These are phyloP conservation scores for Kondoa subrosea DNA, from an alignment of 768 basidiomycete species.

Conservation along the genomic window DNA sequence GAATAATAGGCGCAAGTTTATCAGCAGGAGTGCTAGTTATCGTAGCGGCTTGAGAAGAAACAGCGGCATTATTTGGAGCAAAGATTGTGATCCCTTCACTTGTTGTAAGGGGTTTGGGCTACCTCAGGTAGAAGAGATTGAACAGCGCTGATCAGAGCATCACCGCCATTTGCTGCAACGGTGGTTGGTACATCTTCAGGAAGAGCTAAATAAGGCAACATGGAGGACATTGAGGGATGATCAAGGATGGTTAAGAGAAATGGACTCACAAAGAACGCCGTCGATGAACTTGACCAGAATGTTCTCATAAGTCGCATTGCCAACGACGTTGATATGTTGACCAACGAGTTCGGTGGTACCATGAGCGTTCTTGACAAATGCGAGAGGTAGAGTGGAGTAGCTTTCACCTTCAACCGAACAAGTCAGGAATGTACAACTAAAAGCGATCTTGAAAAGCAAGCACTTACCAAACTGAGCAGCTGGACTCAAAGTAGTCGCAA, in stretches of 20 bases:
- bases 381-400: neutral
- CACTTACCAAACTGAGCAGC: neutral
- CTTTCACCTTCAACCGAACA: neutral
- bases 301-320: conserved; percentile 3
- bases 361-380: conserved; percentile 2
- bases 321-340: neutral
- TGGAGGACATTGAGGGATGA: no score
- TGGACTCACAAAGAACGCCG: neutral
- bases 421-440: neutral
- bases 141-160: neutral
- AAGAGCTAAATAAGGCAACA: neutral
- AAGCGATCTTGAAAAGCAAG: neutral
- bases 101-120: neutral
- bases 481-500: neutral
- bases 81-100: conserved; percentile 1
- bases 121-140: neutral
- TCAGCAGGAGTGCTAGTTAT: neutral
- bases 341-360: conserved; percentile 9
- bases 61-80: neutral
- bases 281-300: no score
- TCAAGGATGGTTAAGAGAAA: neutral
- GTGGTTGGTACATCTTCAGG: neutral
- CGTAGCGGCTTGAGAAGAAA: neutral
- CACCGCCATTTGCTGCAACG: neutral
- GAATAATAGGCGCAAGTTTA: neutral